phyloP scores from a whole-genome alignment of 805 yeast genomes.

The Myxozyma geophila region DNA sequence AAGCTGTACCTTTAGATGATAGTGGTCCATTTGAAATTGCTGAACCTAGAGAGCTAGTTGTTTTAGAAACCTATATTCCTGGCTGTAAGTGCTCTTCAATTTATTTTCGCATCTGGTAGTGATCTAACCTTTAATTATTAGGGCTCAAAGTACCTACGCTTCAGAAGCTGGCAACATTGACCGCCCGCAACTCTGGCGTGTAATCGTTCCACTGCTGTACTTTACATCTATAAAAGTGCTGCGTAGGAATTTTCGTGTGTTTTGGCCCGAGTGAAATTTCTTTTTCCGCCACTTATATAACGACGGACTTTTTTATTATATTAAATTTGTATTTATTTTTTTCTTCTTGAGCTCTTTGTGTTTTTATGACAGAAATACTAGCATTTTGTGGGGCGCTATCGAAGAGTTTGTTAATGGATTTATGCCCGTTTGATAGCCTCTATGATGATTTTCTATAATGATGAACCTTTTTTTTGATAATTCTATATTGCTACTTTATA shows the following conservation, averaged over 20 bases:
- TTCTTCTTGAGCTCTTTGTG: not conserved
- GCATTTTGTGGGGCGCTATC: not conserved
- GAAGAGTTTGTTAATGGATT: slow-evolving; percentile 1
- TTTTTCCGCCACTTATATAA: not conserved
- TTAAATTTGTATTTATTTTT: not conserved
- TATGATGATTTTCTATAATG: slow-evolving; percentile 7
- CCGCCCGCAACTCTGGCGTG: slow-evolving; percentile 15
- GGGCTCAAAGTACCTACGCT: slow-evolving; percentile 79
- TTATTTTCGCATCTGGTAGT: not conserved
- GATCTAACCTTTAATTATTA: not conserved
- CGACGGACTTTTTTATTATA: not conserved
- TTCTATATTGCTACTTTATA: not conserved
- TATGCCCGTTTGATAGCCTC: not conserved
- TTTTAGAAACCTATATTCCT: slow-evolving; percentile 72
- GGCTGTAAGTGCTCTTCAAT: slow-evolving; percentile 59
- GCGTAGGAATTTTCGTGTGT: not conserved
- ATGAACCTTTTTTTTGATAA: slow-evolving; percentile 1
- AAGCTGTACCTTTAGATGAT: slow-evolving; percentile 49
- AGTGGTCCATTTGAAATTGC: slow-evolving; percentile 50
- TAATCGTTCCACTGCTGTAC: too few species aligned
- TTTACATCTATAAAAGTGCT: too few species aligned
- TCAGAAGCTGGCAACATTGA: slow-evolving; percentile 81
- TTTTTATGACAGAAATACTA: slow-evolving; percentile 3
- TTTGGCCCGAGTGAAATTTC: not conserved
- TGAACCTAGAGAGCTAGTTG: slow-evolving; percentile 72